phyloP scores from a whole-genome alignment of 148 eudicot genomes.

The Camellia japonica region DNA sequence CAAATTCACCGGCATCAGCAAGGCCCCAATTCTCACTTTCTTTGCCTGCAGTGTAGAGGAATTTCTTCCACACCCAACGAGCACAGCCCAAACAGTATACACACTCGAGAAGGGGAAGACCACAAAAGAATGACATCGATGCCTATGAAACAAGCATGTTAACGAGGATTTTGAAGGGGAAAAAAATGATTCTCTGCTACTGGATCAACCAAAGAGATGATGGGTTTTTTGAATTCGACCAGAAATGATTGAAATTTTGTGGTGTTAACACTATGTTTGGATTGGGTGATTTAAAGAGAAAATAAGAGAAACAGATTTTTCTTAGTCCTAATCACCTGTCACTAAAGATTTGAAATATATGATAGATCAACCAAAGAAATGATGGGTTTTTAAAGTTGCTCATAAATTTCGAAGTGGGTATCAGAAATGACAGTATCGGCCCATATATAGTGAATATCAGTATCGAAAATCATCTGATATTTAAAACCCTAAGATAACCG shows the following conservation, averaged over 20 bases:
- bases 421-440: neutral
- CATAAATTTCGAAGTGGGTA: neutral
- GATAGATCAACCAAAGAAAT: neutral
- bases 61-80: conserved; percentile 87
- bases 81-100: conserved; percentile 88
- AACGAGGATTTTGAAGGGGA: neutral
- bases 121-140: conserved; percentile 74
- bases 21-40: conserved; percentile 91
- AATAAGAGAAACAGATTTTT: no score
- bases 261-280: no score
- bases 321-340: no score
- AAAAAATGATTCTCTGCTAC: no score
- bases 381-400: neutral
- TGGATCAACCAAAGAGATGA: no score
- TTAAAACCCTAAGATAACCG: no score
- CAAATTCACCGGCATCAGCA: conserved; percentile 66
- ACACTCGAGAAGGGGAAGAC: conserved; percentile 81
- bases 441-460: no score
- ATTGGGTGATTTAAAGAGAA: no score
- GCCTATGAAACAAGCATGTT: conserved; percentile 21
- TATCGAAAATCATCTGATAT: no score
- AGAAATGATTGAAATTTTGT: no score
- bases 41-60: conserved; percentile 69
- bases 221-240: no score
- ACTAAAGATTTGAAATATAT: neutral